Conservation (phyloP, 495 filamentous ascomycete genomes). For the Penicillium egyptiacum region DNA sequence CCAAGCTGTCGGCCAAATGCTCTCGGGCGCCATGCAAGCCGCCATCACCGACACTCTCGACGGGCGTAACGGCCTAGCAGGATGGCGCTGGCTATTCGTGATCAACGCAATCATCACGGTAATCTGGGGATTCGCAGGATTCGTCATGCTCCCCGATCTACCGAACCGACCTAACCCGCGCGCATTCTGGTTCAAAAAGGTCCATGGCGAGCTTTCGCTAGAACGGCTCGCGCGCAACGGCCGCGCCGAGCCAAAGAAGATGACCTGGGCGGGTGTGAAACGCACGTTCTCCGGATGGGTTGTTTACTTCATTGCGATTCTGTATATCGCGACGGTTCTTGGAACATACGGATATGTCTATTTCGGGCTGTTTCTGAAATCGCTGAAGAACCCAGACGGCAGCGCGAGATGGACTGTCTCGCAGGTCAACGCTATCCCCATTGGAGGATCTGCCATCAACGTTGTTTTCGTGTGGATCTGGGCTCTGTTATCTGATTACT, state of each 20-base stretch:
- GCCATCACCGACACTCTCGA: constrained; percentile 47
- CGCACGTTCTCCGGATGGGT: constrained; percentile 36
- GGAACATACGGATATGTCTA: constrained; percentile 37
- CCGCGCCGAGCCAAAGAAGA: constrained; percentile 33
- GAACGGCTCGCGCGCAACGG: constrained; percentile 33
- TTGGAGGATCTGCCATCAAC: constrained; percentile 37
- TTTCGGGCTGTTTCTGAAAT: constrained; percentile 33
- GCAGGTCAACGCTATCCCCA: constrained; percentile 35
- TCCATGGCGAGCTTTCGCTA: constrained; percentile 29
- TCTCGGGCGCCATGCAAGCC: constrained; percentile 36
- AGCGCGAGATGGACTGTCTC: constrained; percentile 25
- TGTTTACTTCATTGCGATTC: constrained; percentile 31
- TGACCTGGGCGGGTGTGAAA: constrained; percentile 30
- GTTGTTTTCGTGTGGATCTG: constrained; percentile 38
- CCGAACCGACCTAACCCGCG: constrained; percentile 34
- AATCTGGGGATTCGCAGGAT: constrained; percentile 58
- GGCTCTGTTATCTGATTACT: constrained; percentile 32
- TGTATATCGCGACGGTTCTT: constrained; percentile 33
- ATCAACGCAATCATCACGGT: constrained; percentile 52
- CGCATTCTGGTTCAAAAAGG: constrained; percentile 34
- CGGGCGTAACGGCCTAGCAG: constrained; percentile 54
- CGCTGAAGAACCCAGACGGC: constrained; percentile 30
- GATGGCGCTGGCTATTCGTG: constrained; percentile 71
- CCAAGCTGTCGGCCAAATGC: constrained; percentile 37
- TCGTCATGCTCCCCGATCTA: constrained; percentile 57